Conservation (phyloP, 169 alveolate genomes). For the Cryptosporidium baileyi region DNA sequence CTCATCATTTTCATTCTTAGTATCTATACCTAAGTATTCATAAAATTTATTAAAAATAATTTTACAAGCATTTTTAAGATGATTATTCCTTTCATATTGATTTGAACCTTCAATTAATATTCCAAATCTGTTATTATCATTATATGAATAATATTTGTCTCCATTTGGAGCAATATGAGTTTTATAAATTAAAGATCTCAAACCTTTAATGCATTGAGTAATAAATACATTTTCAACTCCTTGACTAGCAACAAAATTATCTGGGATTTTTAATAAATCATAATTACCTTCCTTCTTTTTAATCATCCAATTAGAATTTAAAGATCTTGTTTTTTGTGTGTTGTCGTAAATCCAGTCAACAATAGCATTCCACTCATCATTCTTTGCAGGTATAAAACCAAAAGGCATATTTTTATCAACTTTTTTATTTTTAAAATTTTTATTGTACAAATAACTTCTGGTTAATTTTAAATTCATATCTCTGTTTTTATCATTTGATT, state of each 20-base stretch:
- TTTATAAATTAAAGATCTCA: conserved; percentile 13
- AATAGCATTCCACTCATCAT: conserved; percentile 56
- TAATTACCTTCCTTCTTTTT: background rate
- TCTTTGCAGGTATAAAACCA: conserved; percentile 18
- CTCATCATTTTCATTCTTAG: background rate
- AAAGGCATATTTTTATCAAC: conserved; percentile 1
- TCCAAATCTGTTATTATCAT: conserved; percentile 3
- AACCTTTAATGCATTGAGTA: background rate
- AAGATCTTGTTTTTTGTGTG: background rate
- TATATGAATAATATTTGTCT: conserved; percentile 27
- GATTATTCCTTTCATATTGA: conserved; percentile 15
- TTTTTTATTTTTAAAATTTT: background rate
- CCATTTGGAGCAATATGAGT: conserved; percentile 50
- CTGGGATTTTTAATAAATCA: background rate
- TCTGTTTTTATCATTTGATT: background rate
- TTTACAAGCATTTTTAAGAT: background rate
- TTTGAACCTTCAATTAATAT: conserved; percentile 21
- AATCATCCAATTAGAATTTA: conserved; percentile 8
- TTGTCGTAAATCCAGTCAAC: conserved; percentile 18
- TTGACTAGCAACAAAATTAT: conserved; percentile 13
- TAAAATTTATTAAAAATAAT: conserved; percentile 21
- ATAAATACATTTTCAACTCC: conserved; percentile 9
- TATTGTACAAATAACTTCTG: background rate
- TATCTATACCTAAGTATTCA: conserved; percentile 16
- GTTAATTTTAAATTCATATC: background rate